Conservation (phyloP, 805 yeast genomes). For the Diddensiella santjacobensis region DNA sequence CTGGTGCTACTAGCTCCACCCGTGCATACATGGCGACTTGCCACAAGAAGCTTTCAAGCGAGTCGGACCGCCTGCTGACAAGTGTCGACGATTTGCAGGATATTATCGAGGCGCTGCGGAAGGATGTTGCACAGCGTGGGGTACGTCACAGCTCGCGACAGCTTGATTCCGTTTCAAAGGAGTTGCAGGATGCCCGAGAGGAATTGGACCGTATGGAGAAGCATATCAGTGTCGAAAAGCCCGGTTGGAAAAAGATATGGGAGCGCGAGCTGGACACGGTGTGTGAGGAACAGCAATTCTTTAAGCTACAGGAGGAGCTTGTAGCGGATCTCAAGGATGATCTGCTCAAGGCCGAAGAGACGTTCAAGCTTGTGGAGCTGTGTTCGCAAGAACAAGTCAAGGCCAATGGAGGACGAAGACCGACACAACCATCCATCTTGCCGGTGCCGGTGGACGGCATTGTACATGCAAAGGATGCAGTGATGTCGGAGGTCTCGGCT, state of each 20-base stretch:
- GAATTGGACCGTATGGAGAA: slow-evolving; percentile 52
- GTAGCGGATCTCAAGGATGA: slow-evolving; percentile 78
- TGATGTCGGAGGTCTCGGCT: slow-evolving; percentile 73
- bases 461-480: slow-evolving; percentile 51
- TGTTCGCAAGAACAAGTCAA: slow-evolving; percentile 77
- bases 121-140: slow-evolving; percentile 90
- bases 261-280: slow-evolving; percentile 84
- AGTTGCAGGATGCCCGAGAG: slow-evolving; percentile 54
- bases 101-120: slow-evolving; percentile 78
- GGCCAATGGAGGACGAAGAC: slow-evolving; percentile 31
- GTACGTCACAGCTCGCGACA: slow-evolving; percentile 77
- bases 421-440: slow-evolving; percentile 32
- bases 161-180: slow-evolving; percentile 59
- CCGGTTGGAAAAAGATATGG: slow-evolving; percentile 89
- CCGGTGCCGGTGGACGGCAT: slow-evolving; percentile 30
- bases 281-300: slow-evolving; percentile 90
- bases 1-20: slow-evolving; percentile 25
- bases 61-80: slow-evolving; percentile 69
- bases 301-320: slow-evolving; percentile 84
- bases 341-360: slow-evolving; percentile 71
- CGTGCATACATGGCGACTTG: slow-evolving; percentile 69
- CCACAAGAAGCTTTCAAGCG: slow-evolving; percentile 66
- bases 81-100: slow-evolving; percentile 91
- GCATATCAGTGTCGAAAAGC: slow-evolving; percentile 66
- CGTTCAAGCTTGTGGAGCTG: slow-evolving; percentile 74